Base-by-base conservation (phyloP, 177 flowering plant species). In the Telopea speciosissima region DNA sequence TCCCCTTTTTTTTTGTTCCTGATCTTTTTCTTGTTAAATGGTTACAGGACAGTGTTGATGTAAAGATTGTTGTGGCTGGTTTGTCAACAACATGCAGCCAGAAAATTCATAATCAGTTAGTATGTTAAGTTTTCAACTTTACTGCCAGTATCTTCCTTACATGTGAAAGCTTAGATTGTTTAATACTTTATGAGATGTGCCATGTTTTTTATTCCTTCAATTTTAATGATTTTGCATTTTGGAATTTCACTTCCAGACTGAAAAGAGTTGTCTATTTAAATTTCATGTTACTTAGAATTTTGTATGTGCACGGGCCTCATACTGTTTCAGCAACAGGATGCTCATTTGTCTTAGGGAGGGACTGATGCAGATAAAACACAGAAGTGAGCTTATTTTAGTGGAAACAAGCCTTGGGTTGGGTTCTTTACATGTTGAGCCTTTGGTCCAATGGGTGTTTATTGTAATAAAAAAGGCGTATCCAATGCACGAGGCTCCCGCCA, bases 91-190 rank as follows among this genome's bases (percentile, higher is more conserved):
- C 99, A 42, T 95, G 99, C 68, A 95, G 97, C 82, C 99, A 95
- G 77, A 95, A 95, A 78, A 90, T 92, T 80, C 99, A 95, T 77
- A 95, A 95, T 80, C 99, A 95, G 81, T 84, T 95, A 89, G 99
- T 95, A 90, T 63, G 77, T 74, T 66, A 71, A 77, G 65, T 70
- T 67, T 74, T 63, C 44, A n/a, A 54, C 61, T 68, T 69, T 33
- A 65, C 64, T n/a, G 24, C 8, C 33, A 6, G 26, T 65, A 58
- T 23, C 54, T 58, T 42, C 49, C 49, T 21, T 14, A 19, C 44
- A 45, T 49, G 9, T 0, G n/a, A 23, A 8, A 2, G 9, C 45
- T 23, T 28, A 19, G 31, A 9, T 23, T 63, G 12, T 54, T 11
- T 58, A 45, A 45, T 45, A 11, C 54, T 33, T 33, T 33, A 33